Conservation (phyloP, 2,329 filamentous ascomycete genomes). For the Furcasterigmium furcatum region DNA sequence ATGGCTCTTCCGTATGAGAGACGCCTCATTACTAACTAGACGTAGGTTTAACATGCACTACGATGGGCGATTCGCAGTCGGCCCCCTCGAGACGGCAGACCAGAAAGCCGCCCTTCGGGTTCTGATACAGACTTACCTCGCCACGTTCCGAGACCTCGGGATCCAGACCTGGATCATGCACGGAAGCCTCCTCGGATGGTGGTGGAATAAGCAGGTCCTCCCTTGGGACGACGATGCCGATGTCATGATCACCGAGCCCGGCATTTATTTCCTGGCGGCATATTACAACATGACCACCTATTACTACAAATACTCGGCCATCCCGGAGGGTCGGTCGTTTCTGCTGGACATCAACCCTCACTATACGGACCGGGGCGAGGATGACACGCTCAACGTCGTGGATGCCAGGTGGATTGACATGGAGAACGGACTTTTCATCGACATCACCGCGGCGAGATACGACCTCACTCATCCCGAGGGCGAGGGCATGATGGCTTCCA, state of each 20-base stretch:
- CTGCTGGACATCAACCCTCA: conserved; percentile 47
- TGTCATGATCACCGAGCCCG: conserved; percentile 66
- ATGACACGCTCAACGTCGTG: conserved; percentile 37
- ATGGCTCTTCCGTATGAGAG: no score
- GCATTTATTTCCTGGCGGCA: conserved; percentile 62
- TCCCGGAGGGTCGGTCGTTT: conserved; percentile 37
- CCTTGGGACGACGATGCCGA: conserved; percentile 79
- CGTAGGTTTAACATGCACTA: conserved; percentile 27
- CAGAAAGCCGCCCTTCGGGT: conserved; percentile 59
- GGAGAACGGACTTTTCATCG: conserved; percentile 43
- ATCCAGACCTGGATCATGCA: conserved; percentile 83
- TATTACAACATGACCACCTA: conserved; percentile 60
- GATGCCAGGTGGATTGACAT: conserved; percentile 49
- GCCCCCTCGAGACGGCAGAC: conserved; percentile 45
- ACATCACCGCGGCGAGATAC: conserved; percentile 49
- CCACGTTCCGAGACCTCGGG: conserved; percentile 61
- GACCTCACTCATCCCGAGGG: conserved; percentile 38
- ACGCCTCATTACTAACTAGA: conserved; percentile 1
- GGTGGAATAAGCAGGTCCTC: conserved; percentile 71
- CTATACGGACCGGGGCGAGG: conserved; percentile 30
- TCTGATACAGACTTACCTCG: conserved; percentile 70
- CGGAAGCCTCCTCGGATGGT: conserved; percentile 82
- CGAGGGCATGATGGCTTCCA: conserved; percentile 44
- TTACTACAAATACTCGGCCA: conserved; percentile 35
- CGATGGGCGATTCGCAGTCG: conserved; percentile 33